Percentiles rank a stretch among this genome's conserved stretches.
Evolutionary conservation across 495 filamentous ascomycete species (phyloP).

Genomic region (Aspergillus conjunctus): DNA sequence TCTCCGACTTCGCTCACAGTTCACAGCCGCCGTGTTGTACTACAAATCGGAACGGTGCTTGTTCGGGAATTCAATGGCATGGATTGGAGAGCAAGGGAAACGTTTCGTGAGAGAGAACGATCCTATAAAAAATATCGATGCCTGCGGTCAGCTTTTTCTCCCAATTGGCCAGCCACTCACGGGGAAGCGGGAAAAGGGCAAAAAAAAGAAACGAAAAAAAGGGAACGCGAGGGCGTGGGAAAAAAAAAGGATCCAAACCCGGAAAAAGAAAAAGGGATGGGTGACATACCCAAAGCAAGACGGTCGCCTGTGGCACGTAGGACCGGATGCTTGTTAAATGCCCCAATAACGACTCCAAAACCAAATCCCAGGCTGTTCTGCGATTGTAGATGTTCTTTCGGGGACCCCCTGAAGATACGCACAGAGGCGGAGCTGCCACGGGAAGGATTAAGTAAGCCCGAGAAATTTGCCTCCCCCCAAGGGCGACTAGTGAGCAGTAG

Average conservation of each 20-base stretch:
- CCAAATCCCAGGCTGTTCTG: slow-evolving; percentile 13
- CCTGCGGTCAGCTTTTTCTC: slow-evolving; percentile 17
- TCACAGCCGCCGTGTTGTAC: slow-evolving; percentile 11
- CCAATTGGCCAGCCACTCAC: slow-evolving; percentile 12
- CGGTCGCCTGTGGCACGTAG: slow-evolving; percentile 6
- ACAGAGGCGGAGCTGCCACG: slow-evolving; percentile 21
- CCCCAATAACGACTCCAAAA: slow-evolving; percentile 1
- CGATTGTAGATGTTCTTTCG: neutral
- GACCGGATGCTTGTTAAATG: neutral
- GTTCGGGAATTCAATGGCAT: slow-evolving; percentile 18
- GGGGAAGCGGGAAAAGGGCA: neutral
- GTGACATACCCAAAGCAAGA: slow-evolving; percentile 6
- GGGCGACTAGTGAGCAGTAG: neutral
- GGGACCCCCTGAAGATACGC: slow-evolving; percentile 22
- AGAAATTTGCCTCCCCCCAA: slow-evolving; percentile 16
- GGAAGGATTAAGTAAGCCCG: slow-evolving; percentile 23
- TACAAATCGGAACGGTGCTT: neutral
- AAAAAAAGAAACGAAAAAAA: slow-evolving; percentile 6
- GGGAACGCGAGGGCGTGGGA: slow-evolving; percentile 14
- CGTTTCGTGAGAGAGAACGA: slow-evolving; percentile 12
- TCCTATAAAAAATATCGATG: slow-evolving; percentile 9
- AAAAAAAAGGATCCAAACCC: neutral
- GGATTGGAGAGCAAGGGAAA: neutral
- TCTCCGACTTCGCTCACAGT: slow-evolving; percentile 27
- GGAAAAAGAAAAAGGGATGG: neutral